Evolutionary conservation across 2,329 filamentous ascomycete species (phyloP).

Genomic region (Simplicillium aogashimaense): DNA sequence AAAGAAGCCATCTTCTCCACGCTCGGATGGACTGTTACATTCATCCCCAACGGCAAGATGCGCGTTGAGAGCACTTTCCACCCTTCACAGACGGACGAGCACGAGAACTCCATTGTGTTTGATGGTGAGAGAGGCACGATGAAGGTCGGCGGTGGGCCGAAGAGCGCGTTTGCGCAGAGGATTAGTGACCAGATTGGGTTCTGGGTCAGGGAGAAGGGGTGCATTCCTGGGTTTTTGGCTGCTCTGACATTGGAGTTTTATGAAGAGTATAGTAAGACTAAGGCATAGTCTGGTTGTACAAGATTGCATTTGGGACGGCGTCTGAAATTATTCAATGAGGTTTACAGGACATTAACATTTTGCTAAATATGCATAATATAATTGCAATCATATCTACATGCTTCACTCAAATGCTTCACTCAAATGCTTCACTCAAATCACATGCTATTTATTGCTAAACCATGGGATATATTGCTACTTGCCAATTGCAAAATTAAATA

Average conservation of each 20-base stretch:
- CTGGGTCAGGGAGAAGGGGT: conserved; percentile 90
- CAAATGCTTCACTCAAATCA: too few species aligned
- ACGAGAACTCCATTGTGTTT: conserved; percentile 70
- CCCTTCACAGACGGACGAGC: conserved; percentile 56
- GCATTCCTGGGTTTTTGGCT: conserved; percentile 87
- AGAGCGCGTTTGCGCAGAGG: conserved; percentile 75
- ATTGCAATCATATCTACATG: too few species aligned
- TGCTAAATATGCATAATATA: too few species aligned
- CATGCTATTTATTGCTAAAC: too few species aligned
- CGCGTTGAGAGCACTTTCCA: conserved; percentile 81
- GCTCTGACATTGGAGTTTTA: conserved; percentile 90
- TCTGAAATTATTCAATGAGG: not conserved
- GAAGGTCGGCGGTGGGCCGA: conserved; percentile 89
- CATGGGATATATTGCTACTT: too few species aligned
- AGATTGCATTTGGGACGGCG: not conserved
- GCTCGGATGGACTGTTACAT: conserved; percentile 89
- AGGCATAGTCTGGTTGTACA: not conserved
- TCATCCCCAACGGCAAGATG: conserved; percentile 95
- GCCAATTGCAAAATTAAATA: not conserved
- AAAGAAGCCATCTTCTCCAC: conserved; percentile 88
- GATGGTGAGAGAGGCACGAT: conserved; percentile 92
- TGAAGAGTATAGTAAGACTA: conserved; percentile 45
- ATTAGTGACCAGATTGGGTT: conserved; percentile 85
- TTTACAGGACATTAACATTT: not conserved
- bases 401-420: too few species aligned